Conservation (phyloP, 768 basidiomycete genomes). For the Lactarius evosmus region DNA sequence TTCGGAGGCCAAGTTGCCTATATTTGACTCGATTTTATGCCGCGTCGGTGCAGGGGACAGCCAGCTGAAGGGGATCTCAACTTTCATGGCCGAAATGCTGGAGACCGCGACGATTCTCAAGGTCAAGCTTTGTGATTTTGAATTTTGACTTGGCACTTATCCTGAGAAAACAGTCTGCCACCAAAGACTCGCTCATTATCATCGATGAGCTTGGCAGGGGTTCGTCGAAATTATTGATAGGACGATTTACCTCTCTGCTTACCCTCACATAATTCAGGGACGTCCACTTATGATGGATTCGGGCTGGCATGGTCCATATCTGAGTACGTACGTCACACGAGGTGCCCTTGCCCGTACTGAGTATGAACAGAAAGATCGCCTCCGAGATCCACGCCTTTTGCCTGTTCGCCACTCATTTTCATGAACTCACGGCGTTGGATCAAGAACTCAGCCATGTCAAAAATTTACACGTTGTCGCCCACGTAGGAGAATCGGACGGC, state of each 20-base stretch:
- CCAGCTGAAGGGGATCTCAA: conserved; percentile 95
- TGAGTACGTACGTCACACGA: conserved; percentile 54
- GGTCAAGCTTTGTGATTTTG: conserved; percentile 41
- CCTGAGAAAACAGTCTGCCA: conserved; percentile 62
- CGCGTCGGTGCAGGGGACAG: conserved; percentile 97
- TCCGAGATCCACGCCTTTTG: conserved; percentile 91
- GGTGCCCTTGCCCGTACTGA: not conserved
- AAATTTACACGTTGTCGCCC: conserved; percentile 94
- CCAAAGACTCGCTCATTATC: conserved; percentile 89
- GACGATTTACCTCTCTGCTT: not conserved
- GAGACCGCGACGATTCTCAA: conserved; percentile 95
- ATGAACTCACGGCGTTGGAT: conserved; percentile 90
- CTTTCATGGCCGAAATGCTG: conserved; percentile 99
- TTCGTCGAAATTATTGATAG: conserved; percentile 31
- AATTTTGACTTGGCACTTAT: not conserved
- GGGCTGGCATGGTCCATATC: conserved; percentile 99
- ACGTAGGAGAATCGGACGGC: conserved; percentile 58
- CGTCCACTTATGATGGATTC: conserved; percentile 96
- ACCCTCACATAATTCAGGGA: conserved; percentile 48
- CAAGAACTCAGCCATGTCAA: conserved; percentile 84
- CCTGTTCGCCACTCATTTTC: conserved; percentile 97
- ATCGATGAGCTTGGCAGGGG: conserved; percentile 96
- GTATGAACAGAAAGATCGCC: conserved; percentile 72
- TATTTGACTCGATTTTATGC: conserved; percentile 94
- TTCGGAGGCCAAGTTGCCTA: conserved; percentile 75